phyloP scores from a whole-genome alignment of 2,329 filamentous ascomycete species.

The Leptodontidium sp. region DNA sequence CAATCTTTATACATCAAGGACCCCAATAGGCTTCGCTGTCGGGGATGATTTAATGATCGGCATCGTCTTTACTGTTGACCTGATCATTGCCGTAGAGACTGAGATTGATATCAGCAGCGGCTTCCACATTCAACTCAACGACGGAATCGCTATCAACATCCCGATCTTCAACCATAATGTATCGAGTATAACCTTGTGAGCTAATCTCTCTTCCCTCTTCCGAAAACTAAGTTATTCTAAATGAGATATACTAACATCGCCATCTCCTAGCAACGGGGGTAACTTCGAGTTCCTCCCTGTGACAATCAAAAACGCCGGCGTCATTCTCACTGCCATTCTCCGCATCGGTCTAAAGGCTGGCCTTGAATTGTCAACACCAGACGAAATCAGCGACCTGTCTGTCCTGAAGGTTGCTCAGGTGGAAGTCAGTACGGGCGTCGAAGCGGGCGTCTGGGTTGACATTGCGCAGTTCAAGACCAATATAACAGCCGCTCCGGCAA shows the following conservation, averaged over 20 bases:
- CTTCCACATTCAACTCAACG: constrained; percentile 62
- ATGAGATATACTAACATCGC: background rate
- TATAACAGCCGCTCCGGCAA: constrained; percentile 50
- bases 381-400: background rate
- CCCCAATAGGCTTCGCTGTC: constrained; percentile 52
- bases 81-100: constrained; percentile 58
- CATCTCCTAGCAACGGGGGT: constrained; percentile 55
- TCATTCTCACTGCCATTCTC: constrained; percentile 56
- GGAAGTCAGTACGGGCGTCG: constrained; percentile 39
- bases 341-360: constrained; percentile 57
- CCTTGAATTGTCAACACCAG: constrained; percentile 48
- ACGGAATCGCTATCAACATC: constrained; percentile 57
- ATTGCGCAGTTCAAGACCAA: constrained; percentile 63
- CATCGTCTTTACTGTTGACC: constrained; percentile 57
- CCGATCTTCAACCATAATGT: constrained; percentile 59
- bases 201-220: constrained; percentile 18
- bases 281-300: constrained; percentile 65
- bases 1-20: constrained; percentile 57
- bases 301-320: constrained; percentile 55
- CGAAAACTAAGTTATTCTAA: background rate
- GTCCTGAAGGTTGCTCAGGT: constrained; percentile 2
- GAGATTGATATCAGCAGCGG: constrained; percentile 60
- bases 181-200: constrained; percentile 59
- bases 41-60: constrained; percentile 54
- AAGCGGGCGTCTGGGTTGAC: constrained; percentile 59